Evolutionary conservation across 129 eudicot genomes (phyloP), one percentile per base, ranked within the genome.

Genomic region (Kitagawia praeruptora): DNA sequence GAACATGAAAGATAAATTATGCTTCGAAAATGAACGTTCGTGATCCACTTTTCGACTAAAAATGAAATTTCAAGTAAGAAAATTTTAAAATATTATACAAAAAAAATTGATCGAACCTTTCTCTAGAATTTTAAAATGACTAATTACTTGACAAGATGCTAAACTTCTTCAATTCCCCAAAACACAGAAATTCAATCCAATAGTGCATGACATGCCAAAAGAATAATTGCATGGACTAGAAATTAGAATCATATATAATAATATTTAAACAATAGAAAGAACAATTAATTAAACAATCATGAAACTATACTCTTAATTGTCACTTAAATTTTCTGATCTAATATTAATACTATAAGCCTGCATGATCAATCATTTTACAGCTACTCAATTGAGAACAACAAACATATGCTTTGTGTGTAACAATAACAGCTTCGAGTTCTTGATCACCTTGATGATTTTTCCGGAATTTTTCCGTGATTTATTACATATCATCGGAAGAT

Each of bases 401-500:
- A 12, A 31, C 72, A 66, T 6, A 66, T 64, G 12, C 13, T 44
- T 44, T 46, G 49, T 45, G 14, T 45, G 11, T 41, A 0, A 11
- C 0, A 44, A 5, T 45, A 45, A 0, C 14, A 45, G 48, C 48
- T 44, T 45, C 48, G 27, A 25, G 37, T 28, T 67, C 34, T 67
- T 64, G 37, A 63, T 63, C 58, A 63, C 40, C 39, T 31, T 25
- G 0, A 4, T 37, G n/a, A 31, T 3, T 28, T 37, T 3, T 28
- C 12, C 4, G 3, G 0, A 0, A 2, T 14, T 0, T 4, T 70
- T 3, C 5, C 11, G 12, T 1, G 23, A 28, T 14, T 1, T 11
- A 0, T 49, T 14, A 78, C 4, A 78, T 83, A 3, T 89, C 93
- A 44, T 91, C 97, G 3, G 85, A 90, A 51, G 80, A 54, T 82